Evolutionary conservation across 2,329 filamentous ascomycete species (phyloP), one percentile per base, ranked within the genome.

Genomic region (Fusarium denticulatum): DNA sequence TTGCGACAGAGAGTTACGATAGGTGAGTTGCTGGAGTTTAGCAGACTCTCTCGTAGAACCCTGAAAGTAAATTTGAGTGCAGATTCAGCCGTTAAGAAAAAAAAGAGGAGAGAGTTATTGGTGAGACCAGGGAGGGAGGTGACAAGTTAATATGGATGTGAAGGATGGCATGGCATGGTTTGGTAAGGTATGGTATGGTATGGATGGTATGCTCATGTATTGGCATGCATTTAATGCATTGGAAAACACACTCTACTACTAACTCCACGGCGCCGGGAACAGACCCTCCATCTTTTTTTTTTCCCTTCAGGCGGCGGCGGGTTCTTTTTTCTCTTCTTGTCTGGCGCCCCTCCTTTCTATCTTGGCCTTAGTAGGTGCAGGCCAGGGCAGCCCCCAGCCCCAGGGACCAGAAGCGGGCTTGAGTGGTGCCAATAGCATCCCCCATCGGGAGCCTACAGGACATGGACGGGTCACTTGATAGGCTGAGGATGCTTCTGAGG

Each of bases 381-480:
- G 55, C 40, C n/a, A 58, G 55, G 39, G 24, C 22, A 47, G 39
- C 30, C 47, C 46, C 30, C 55, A 47, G 40, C 30, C 61, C 13
- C 39, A 64, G 61, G 49, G 64, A 59, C 62, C 64, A 49, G 49
- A 59, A 46, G 47, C 50, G 37, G 49, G 30, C 37, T 40, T 43
- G 53, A 59, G 53, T 58, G 70, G 61, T 73, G 55, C 60, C 67
- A 71, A 70, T 71, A 46, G 45, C 50, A 62, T 59, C 46, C 72
- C 55, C 36, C 26, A 64, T 71, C 67, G 71, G 71, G 58, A 74
- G 71, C 57, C 55, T 74, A 71, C 71, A 60, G 53, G 46, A 24
- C 55, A 26, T 39, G 30, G 28, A 36, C 50, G 39, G 50, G 72
- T 24, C 60, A 42, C 47, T 74, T 74, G 58, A 73, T 73, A 74